Evolutionary conservation across 331 rosid genomes (phyloP).

Genomic region (Cydonia oblonga): DNA sequence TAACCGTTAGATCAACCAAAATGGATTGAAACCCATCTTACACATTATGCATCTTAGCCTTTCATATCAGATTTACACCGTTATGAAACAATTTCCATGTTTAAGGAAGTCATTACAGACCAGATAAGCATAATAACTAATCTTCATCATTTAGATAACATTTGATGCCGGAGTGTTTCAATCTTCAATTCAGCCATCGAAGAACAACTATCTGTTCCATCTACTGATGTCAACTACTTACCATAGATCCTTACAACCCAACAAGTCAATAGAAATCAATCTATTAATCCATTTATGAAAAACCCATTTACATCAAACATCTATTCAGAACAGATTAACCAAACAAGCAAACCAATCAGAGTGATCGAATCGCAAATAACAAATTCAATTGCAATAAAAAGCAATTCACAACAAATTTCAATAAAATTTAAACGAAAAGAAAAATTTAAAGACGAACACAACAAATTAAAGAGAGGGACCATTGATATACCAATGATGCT

Average conservation of each 20-base stretch:
- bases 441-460: not conserved
- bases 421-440: not conserved
- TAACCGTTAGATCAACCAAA: not conserved
- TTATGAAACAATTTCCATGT: not conserved
- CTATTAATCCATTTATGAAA: not conserved
- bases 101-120: not conserved
- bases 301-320: not conserved
- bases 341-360: not conserved
- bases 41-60: not conserved
- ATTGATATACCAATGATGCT: constrained; percentile 76
- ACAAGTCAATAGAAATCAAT: not conserved
- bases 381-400: not conserved
- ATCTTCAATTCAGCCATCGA: not conserved
- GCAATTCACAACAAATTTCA: not conserved
- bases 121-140: not conserved
- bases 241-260: not conserved
- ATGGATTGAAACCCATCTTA: not conserved
- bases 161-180: not conserved
- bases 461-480: not conserved
- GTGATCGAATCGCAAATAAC: not conserved
- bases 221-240: not conserved
- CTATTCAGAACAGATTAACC: not conserved
- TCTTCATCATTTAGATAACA: not conserved
- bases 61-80: not conserved
- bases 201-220: not conserved